These are phyloP conservation scores for Ganoderma multipileum DNA, from an alignment of 1,284 basidiomycete species.

Conservation along the genomic window DNA sequence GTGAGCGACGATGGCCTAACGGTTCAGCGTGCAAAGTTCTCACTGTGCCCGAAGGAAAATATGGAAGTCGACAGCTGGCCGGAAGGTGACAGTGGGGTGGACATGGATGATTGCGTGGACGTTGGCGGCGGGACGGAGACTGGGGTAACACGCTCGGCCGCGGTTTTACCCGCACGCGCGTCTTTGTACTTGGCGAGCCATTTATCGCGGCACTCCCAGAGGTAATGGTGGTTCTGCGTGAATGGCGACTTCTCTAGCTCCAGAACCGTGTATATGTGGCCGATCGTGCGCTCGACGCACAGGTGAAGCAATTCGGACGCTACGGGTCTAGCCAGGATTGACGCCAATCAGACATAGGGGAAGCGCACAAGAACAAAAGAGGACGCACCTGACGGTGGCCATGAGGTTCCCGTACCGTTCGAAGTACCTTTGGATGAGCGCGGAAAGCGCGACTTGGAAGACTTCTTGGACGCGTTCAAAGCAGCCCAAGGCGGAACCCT, in stretches of 20 bases:
- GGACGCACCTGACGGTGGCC: conserved; percentile 36
- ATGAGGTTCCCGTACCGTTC: conserved; percentile 39
- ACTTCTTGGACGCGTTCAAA: conserved; percentile 36
- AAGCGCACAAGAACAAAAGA: no score
- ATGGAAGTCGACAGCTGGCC: no score
- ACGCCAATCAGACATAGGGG: neutral
- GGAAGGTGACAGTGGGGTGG: no score
- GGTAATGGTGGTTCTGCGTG: conserved; percentile 46
- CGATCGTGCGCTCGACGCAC: conserved; percentile 14
- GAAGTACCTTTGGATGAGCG: conserved; percentile 38
- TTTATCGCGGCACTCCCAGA: conserved; percentile 20
- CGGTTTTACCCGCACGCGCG: conserved; percentile 8
- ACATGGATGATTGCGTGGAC: no score
- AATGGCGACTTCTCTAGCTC: conserved; percentile 39
- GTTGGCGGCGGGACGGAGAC: no score
- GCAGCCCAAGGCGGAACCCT: neutral
- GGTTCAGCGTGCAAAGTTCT: no score
- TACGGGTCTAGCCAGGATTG: no score
- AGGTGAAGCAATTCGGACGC: no score
- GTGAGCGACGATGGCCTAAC: no score
- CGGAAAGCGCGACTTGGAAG: conserved; percentile 34
- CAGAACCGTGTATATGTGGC: conserved; percentile 33
- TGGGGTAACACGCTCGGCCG: no score
- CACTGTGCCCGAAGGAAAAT: no score
- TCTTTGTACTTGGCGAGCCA: conserved; percentile 30